Evolutionary conservation across 345 rosid genomes (phyloP).

Genomic region (Syzygium grande): DNA sequence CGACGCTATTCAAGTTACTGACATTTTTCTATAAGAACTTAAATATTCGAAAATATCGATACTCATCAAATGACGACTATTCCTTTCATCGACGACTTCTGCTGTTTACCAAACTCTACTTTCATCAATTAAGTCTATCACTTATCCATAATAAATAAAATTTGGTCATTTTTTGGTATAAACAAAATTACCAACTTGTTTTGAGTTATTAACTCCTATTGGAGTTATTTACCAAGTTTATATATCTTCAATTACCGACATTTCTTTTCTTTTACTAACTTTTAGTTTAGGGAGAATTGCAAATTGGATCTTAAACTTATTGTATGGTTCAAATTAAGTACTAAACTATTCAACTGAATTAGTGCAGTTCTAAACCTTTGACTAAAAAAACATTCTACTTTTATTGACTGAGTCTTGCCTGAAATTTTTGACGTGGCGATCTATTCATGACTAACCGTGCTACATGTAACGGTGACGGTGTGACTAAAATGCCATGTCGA

Average conservation of each 20-base stretch:
- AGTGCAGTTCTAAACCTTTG: not conserved
- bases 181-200: not conserved
- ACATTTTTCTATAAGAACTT: not conserved
- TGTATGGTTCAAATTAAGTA: not conserved
- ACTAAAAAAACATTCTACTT: not conserved
- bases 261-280: not conserved
- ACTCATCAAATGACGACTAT: not conserved
- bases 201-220: not conserved
- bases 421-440: not conserved
- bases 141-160: not conserved
- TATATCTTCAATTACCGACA: not conserved
- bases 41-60: not conserved
- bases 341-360: not conserved
- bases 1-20: not conserved
- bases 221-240: not conserved
- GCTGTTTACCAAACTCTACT: not conserved
- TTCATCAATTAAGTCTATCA: not conserved
- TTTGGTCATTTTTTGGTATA: not conserved
- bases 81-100: not conserved
- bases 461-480: not conserved
- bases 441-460: not conserved
- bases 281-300: not conserved
- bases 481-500: not conserved
- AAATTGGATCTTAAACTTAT: not conserved
- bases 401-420: not conserved